A percentile compares a stretch with the other conserved stretches of the same genome.
These are phyloP conservation scores for Amaranthus hypochondriacus DNA, from an alignment of 148 eudicot species.

Conservation along the genomic window DNA sequence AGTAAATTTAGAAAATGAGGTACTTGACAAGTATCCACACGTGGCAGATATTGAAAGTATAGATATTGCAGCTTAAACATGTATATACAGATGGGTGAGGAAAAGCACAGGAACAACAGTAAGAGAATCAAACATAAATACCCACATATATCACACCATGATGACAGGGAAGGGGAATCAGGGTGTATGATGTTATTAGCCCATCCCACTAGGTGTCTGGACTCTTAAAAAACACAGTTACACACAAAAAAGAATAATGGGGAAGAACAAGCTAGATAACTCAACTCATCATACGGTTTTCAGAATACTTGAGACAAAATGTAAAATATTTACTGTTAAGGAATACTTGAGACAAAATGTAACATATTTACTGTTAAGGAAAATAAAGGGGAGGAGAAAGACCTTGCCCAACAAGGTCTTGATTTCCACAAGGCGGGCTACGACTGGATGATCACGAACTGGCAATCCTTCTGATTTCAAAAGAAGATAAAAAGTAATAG, in stretches of 20 bases:
- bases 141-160: no score
- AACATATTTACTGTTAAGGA: neutral
- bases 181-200: no score
- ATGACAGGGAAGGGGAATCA: no score
- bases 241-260: neutral
- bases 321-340: neutral
- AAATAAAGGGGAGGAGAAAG: neutral
- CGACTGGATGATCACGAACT: conserved; percentile 92
- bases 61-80: neutral
- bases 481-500: conserved; percentile 91
- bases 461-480: conserved; percentile 90
- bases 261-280: neutral
- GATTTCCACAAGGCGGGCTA: conserved; percentile 82
- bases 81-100: neutral
- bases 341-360: neutral
- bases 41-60: neutral
- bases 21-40: neutral
- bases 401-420: conserved; percentile 81
- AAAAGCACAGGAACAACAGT: neutral
- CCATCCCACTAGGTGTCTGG: no score
- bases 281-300: neutral
- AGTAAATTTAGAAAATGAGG: neutral
- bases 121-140: neutral
- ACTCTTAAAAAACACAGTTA: neutral
- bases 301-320: neutral